Evolutionary conservation across 345 rosid genomes (phyloP).

Genomic region (Salix exigua): DNA sequence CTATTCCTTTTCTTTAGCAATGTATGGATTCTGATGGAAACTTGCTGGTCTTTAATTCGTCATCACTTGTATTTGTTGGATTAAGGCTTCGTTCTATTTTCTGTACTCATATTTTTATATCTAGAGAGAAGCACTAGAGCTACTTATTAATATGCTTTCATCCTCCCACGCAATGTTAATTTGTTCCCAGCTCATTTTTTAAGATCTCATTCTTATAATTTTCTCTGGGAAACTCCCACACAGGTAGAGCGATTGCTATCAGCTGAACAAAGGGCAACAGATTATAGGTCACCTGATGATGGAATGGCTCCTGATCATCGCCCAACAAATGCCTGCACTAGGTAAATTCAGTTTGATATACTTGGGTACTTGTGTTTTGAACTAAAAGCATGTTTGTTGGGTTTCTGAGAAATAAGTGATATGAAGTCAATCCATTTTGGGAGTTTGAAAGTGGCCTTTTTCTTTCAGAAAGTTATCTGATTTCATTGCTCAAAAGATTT

Average conservation of each 20-base stretch:
- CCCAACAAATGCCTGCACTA: slow-evolving; percentile 92
- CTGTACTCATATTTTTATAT: neutral
- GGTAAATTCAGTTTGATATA: slow-evolving; percentile 39
- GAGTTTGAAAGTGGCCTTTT: neutral
- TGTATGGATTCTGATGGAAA: neutral
- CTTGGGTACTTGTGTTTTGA: slow-evolving; percentile 1
- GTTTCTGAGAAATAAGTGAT: neutral
- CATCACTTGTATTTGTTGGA: neutral
- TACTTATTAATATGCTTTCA: neutral
- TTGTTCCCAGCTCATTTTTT: neutral
- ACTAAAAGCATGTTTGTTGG: neutral
- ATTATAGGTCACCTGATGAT: slow-evolving; percentile 90
- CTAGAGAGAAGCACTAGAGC: too few species aligned
- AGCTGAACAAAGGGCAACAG: slow-evolving; percentile 89
- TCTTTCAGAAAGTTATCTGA: neutral
- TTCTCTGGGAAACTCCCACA: slow-evolving; percentile 12
- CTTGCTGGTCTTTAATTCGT: neutral
- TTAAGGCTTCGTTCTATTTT: neutral
- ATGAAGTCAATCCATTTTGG: neutral
- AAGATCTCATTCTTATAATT: neutral
- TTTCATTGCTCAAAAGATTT: neutral
- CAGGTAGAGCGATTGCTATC: slow-evolving; percentile 93
- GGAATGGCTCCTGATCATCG: slow-evolving; percentile 94
- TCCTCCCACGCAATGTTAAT: neutral
- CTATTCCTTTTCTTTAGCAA: neutral